Base-by-base conservation (phyloP, 2,329 filamentous ascomycete genomes). In the Aspergillus latus region DNA sequence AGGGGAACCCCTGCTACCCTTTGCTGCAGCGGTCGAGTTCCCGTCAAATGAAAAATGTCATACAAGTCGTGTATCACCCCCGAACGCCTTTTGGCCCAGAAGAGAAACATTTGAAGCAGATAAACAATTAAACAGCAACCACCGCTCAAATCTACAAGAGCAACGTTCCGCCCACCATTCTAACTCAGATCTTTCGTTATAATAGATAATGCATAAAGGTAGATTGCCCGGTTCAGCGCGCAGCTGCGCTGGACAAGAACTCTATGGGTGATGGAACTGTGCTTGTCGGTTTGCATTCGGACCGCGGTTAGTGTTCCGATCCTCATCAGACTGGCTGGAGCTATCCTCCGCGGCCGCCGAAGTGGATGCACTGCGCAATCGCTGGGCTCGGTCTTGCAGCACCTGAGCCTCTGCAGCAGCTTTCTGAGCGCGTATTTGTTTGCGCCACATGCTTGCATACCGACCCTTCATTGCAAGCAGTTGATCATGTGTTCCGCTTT, bases 401-500 rank as follows among this genome's bases (percentile, higher is more conserved):
- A 76, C 72, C 55, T 78, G 74, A 5, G 84, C 85, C 67, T 86
- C 81, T 54, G 84, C 81, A 2, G 84, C 84, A 5, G 88, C 89
- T 61, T 82, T 82, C 69, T 92, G 88, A 1, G 89, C 89, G 58
- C 88, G 83, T 60, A 89, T 92, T 72, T 96, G 92, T 74, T 92
- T 93, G 61, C 87, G 85, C 92, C 92, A 96, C 85, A 96, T 92
- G 58, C 86, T 87, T 9, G 85, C 83, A 68, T 96, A 96, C 58
- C 86, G 85, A 10, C 90, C 90, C 30, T 84, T 85, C 47, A 83
- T 77, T 2, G 80, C 80, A 4, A 96, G 78, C 3, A 96, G 80
- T 64, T 93, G 86, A 13, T 88, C 82, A 68, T 96, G 92, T 0
- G 86, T 92, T 13, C 91, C 91, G 47, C 83, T 82, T 75, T 96